Evolutionary conservation across 108 stramenopile species (phyloP), one percentile per base, ranked within the genome.

Genomic region (Skeletonema menzelii): DNA sequence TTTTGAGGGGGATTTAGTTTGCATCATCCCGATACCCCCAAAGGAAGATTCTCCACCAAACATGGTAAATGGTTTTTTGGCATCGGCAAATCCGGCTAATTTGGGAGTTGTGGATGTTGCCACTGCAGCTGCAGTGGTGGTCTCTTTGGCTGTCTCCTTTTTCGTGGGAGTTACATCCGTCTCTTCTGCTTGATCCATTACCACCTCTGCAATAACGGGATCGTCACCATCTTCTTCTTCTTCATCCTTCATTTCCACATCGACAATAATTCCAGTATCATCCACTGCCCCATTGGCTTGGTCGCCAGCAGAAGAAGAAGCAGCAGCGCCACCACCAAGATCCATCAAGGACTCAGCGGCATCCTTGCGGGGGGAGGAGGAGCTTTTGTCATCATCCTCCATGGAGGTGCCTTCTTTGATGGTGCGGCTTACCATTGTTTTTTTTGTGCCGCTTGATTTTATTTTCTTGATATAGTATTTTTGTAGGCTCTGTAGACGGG

Each of bases 31-130:
- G n/a, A n/a, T n/a, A n/a, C n/a, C 57, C 57, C 31, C 57, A 15
- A 58, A 58, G 2, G 13, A n/a, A 4, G 27, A 27, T 58, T 58
- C 31, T 58, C 57, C 57, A 58, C 56, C 22, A 27, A 30, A 57
- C 8, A 26, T 19, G 22, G 0, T 31, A 3, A 58, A 15, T 11
- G 77, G 38, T 47, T 69, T 64, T 11, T 28, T 27, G 22, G 77
- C 65, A 46, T 79, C 77, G 1, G 77, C 77, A 31, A 79, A 79
- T 26, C 77, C 77, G 1, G 64, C 70, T 7, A 72, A 40, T 30
- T 35, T 30, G 28, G 24, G 19, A n/a, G 44, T 35, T 17, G 35
- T 32, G 13, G 53, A 3, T 0, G 7, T 30, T 37, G 20, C 19
- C 15, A 2, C 20, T 11, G 22, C 14, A 10, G 56, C 20, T 0